phyloP scores from a whole-genome alignment of 78 protist species.

The Speleostelium caveatum region DNA sequence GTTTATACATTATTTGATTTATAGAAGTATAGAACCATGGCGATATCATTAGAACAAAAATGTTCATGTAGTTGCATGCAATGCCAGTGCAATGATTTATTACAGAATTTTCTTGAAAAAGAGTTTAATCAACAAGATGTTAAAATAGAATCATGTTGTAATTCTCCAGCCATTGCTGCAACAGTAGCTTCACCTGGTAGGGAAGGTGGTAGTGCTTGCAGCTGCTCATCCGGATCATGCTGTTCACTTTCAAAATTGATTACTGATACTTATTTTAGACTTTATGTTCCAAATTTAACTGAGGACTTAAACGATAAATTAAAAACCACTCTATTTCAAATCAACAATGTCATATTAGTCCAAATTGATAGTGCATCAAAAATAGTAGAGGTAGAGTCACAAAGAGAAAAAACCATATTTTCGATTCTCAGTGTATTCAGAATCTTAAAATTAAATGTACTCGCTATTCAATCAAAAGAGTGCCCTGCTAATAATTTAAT shows the following conservation, averaged over 20 bases:
- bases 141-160: slow-evolving; percentile 1
- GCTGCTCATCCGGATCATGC: not conserved
- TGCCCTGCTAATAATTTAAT: slow-evolving; percentile 33
- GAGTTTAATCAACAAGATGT: not conserved
- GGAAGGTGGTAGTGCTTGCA: not conserved
- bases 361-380: not conserved
- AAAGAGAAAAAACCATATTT: slow-evolving; percentile 16
- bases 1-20: not conserved
- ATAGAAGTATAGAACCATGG: not conserved
- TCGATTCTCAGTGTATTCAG: slow-evolving; percentile 20
- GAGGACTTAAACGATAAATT: not conserved
- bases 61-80: slow-evolving; percentile 9
- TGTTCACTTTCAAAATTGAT: not conserved
- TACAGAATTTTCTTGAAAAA: slow-evolving; percentile 11
- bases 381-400: slow-evolving; percentile 23
- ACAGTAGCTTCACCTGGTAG: not conserved
- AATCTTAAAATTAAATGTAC: not conserved
- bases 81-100: slow-evolving; percentile 20
- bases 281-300: not conserved
- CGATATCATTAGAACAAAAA: slow-evolving; percentile 20
- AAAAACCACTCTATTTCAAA: not conserved
- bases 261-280: slow-evolving; percentile 1
- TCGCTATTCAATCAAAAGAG: slow-evolving; percentile 62
- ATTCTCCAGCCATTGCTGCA: not conserved
- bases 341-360: not conserved